Base-by-base conservation (phyloP, 2,329 filamentous ascomycete genomes). In the Fusarium continuum region DNA sequence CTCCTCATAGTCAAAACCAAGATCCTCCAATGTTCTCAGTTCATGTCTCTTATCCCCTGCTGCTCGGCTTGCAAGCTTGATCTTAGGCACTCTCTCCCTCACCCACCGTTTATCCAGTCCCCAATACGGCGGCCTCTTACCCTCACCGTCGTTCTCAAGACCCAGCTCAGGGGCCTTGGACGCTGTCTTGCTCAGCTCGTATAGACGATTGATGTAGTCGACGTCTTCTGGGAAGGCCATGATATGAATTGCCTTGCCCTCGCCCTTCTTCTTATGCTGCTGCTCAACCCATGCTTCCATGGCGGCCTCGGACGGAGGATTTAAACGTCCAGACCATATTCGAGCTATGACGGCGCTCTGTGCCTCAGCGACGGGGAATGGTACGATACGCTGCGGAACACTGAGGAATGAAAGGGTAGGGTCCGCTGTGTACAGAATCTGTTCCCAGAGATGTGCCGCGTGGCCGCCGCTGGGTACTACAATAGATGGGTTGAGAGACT, bases 351-450 rank as follows among this genome's bases (percentile, higher is more conserved):
- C 83, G 0, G 89, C 86, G 3, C 83, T 82, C 70, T 93, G 90
- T 2, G 84, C 87, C 73, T 93, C 89, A 0, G 87, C 83, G 7
- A 91, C 72, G 0, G 88, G 88, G 61, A 93, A 92, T 0, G 91
- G 91, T 4, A 92, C 88, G 22, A 92, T 82, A 44, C 88, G 86
- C 67, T 90, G 87, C 4, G 85, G 85, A 10, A 92, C 77, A 1
- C 83, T 85, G 3, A 88, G 80, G 70, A 93, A 89, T 0, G 83
- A 85, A 0, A 93, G 78, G 0, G 87, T 91, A 0, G 89, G 88
- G 22, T 87, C 81, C 0, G 83, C 78, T 0, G 83, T 83, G 72
- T 88, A 88, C 72, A 93, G 87, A 4, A 93, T 71, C 61, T 93
- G 90, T 64, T 91, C 80, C 70, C 89, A 93, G 1, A 89, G 78